Evolutionary conservation across 768 basidiomycete genomes (phyloP), one percentile per base, ranked within the genome.

Genomic region (Calocybe gangraenosa): DNA sequence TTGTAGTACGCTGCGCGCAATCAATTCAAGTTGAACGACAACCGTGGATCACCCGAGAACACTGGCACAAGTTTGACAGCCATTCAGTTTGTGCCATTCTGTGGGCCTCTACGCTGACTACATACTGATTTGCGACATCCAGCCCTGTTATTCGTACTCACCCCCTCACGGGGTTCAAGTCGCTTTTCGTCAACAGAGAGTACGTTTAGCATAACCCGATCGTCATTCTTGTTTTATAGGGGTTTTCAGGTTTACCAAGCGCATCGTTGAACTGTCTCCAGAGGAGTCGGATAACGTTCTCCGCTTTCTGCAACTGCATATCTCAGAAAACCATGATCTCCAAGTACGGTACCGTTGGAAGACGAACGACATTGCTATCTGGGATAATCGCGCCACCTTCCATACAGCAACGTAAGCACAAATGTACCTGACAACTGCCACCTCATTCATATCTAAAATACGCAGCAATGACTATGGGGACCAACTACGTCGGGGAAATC

Each of bases 101-200:
- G 33, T 6, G 25, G 18, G 10, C 35, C 42, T 23, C 30, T 3
- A 18, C 33, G 17, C 28, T 19, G 5, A 9, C 18, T 48, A 37
- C 4, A 40, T 15, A 25, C 5, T 34, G 20, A 40, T 31, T n/a
- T 7, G n/a, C 11, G 34, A 34, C 30, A 7, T 17, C 7, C 38
- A 71, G 69, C 40, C 75, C 75, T 7, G 74, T 81, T 44, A 70
- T 81, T 41, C 61, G 78, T 22, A 78, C 76, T 5, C 70, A 80
- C 51, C 79, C 80, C 15, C 73, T 83, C 4, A 82, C 79, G 0
- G 79, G 79, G 3, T 81, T 71, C 67, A 79, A 78, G 54, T 60
- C 70, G 0, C 54, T 82, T 9, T 82, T 73, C 48, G 76, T 82
- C 38, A 82, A 81, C 64, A 65, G 61, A 54, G 66, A 57, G 73